These are phyloP conservation scores for Stenocarpella maydis DNA, from an alignment of 2,329 filamentous ascomycete genomes.

Conservation along the genomic window DNA sequence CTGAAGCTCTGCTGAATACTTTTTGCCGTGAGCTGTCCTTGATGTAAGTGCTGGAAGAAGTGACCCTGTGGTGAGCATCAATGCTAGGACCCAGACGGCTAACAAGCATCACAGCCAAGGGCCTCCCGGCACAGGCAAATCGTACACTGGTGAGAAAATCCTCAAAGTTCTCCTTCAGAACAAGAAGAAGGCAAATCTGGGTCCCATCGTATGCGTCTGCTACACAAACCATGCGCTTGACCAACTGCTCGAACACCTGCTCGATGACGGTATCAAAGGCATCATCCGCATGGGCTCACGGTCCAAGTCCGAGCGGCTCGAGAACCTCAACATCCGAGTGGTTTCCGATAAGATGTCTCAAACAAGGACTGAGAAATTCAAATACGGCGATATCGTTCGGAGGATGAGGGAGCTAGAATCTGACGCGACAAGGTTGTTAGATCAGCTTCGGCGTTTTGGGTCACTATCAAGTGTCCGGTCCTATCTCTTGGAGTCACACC, in stretches of 20 bases:
- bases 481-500: neutral
- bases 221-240: slow-evolving; percentile 62
- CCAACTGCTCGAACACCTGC: slow-evolving; percentile 67
- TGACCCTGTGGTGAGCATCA: neutral
- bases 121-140: slow-evolving; percentile 76
- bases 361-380: slow-evolving; percentile 50
- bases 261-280: slow-evolving; percentile 54
- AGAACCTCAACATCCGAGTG: slow-evolving; percentile 57
- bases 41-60: slow-evolving; percentile 46
- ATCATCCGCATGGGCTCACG: slow-evolving; percentile 70
- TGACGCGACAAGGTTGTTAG: neutral
- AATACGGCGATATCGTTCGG: neutral
- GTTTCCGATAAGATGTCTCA: slow-evolving; percentile 44
- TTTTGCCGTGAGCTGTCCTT: slow-evolving; percentile 63
- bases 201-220: slow-evolving; percentile 61
- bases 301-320: slow-evolving; percentile 62
- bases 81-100: neutral
- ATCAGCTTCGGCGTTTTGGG: neutral
- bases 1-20: slow-evolving; percentile 59
- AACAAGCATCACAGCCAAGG: slow-evolving; percentile 52
- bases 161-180: slow-evolving; percentile 61
- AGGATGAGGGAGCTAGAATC: neutral
- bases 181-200: slow-evolving; percentile 49
- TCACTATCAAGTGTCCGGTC: neutral
- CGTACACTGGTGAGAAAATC: slow-evolving; percentile 66